Percentiles rank a stretch among this genome's conserved stretches.
phyloP scores from a whole-genome alignment of 192 early-diverging fungal species.

The Phlyctochytrium arcticum region DNA sequence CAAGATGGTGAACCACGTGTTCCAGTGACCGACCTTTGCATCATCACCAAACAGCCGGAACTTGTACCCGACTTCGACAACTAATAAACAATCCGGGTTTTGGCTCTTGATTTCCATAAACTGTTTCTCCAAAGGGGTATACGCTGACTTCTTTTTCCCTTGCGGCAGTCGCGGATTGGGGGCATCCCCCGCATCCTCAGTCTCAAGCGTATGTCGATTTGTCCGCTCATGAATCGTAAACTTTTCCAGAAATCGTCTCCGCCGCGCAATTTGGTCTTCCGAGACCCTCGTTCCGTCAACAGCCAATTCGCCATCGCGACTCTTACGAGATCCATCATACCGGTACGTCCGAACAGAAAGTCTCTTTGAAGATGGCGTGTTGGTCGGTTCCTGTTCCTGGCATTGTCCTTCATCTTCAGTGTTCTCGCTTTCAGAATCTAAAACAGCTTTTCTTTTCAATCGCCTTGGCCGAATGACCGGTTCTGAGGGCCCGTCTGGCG shows the following conservation, averaged over 20 bases:
- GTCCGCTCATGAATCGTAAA: conserved; percentile 8
- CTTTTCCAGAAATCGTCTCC: conserved; percentile 10
- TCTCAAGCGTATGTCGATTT: neutral
- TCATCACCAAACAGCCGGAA: conserved; percentile 89
- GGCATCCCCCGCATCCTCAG: neutral
- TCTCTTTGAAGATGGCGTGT: neutral
- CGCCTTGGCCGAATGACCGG: no score
- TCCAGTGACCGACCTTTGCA: conserved; percentile 53
- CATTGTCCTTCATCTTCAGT: no score
- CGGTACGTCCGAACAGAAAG: no score
- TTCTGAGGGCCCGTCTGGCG: neutral
- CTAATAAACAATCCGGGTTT: conserved; percentile 70
- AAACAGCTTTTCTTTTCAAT: no score
- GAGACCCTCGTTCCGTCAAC: neutral
- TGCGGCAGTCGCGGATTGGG: neutral
- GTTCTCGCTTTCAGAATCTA: no score
- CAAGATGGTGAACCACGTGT: neutral
- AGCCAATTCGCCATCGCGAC: neutral
- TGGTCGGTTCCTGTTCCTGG: neutral
- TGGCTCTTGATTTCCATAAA: conserved; percentile 67
- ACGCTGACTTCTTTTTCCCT: conserved; percentile 19
- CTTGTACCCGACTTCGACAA: conserved; percentile 94
- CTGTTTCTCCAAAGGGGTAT: conserved; percentile 82
- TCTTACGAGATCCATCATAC: neutral
- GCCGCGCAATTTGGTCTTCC: neutral